Conservation (phyloP, 2,329 filamentous ascomycete genomes). For the Whalleya microplaca region DNA sequence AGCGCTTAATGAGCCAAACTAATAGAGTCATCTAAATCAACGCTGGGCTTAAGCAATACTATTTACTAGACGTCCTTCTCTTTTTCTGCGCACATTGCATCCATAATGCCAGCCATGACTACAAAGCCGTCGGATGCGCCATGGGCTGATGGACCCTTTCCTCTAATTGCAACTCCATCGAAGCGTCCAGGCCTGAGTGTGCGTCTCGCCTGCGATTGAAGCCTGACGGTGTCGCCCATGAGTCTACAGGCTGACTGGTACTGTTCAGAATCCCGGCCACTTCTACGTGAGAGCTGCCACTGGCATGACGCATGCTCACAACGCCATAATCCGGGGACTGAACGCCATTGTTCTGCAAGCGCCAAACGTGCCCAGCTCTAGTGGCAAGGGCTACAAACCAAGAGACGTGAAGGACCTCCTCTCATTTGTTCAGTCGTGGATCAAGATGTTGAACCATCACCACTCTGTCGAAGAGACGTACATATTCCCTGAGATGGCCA, state of each 20-base stretch:
- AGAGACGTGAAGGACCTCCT: conserved; percentile 34
- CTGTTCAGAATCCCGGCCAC: conserved; percentile 15
- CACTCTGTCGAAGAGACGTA: conserved; percentile 39
- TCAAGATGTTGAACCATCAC: conserved; percentile 41
- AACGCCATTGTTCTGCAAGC: conserved; percentile 41
- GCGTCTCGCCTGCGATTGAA: conserved; percentile 21
- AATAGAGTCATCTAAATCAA: no score
- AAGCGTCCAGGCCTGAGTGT: conserved; percentile 27
- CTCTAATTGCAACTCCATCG: conserved; percentile 30
- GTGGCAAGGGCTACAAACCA: conserved; percentile 7
- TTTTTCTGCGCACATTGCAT: no score
- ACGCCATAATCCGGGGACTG: conserved; percentile 34
- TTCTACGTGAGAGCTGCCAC: conserved; percentile 22
- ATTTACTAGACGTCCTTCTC: no score
- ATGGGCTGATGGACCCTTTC: conserved; percentile 18
- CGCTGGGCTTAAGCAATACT: no score
- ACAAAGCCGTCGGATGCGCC: conserved; percentile 10
- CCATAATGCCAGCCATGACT: conserved; percentile 2
- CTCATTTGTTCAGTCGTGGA: conserved; percentile 38
- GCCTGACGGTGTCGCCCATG: conserved; percentile 36
- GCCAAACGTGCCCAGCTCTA: conserved; percentile 21
- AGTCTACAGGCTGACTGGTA: neutral
- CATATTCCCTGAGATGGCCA: conserved; percentile 41
- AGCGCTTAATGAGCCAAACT: no score
- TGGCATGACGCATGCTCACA: conserved; percentile 32